Percentiles rank a stretch among this genome's conserved stretches.
phyloP scores from a whole-genome alignment of 2,329 filamentous ascomycete species.

The Sclerotinia glacialis region DNA sequence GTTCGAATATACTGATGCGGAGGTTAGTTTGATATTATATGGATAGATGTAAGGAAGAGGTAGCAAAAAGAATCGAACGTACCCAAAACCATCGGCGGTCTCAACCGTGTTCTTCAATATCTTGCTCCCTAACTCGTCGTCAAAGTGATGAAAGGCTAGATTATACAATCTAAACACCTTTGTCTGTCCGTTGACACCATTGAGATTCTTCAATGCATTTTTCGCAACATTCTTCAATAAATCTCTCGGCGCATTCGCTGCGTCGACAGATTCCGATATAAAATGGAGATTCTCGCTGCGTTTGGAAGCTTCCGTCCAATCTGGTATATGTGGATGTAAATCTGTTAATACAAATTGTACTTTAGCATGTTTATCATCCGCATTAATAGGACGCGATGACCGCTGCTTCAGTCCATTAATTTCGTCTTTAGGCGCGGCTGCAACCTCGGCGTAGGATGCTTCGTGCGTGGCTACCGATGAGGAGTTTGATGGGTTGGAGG shows the following conservation, averaged over 20 bases:
- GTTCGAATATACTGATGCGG: conserved; percentile 60
- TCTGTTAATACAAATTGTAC: conserved; percentile 64
- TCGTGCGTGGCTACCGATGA: not conserved
- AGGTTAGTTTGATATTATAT: not conserved
- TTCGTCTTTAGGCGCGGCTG: conserved; percentile 5
- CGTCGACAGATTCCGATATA: conserved; percentile 61
- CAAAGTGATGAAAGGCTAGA: conserved; percentile 75
- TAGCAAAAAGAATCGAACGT: conserved; percentile 21
- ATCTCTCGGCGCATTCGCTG: conserved; percentile 54
- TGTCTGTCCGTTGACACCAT: conserved; percentile 39
- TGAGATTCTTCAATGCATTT: conserved; percentile 43
- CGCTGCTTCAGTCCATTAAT: conserved; percentile 27
- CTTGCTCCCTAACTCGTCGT: conserved; percentile 56
- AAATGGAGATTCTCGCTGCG: conserved; percentile 57
- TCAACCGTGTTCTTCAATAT: conserved; percentile 64
- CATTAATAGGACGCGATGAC: conserved; percentile 30
- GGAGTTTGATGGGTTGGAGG: conserved; percentile 11
- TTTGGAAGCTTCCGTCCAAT: conserved; percentile 55
- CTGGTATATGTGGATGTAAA: conserved; percentile 59
- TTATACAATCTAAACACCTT: conserved; percentile 68
- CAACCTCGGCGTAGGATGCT: conserved; percentile 12
- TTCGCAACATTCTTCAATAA: conserved; percentile 47
- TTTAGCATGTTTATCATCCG: conserved; percentile 31
- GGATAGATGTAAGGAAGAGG: too few species aligned
- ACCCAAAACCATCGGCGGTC: conserved; percentile 64